phyloP scores from a whole-genome alignment of 495 filamentous ascomycete genomes.

The Aspergillus sclerotioniger region DNA sequence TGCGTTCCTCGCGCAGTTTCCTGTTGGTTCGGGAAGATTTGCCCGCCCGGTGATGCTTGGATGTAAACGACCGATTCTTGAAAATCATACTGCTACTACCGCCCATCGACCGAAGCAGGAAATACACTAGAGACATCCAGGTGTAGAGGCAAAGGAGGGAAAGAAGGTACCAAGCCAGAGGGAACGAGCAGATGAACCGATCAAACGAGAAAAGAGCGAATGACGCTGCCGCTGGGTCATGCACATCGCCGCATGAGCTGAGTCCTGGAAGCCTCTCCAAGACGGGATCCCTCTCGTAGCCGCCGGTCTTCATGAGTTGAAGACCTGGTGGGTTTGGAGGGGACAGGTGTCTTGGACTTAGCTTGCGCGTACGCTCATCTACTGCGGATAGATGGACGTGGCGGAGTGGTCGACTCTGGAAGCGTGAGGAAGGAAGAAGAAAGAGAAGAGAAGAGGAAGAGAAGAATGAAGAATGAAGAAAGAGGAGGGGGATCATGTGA shows the following conservation, averaged over 20 bases:
- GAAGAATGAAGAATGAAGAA: constrained; percentile 24
- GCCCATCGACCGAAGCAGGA: constrained; percentile 17
- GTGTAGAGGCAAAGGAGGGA: constrained; percentile 28
- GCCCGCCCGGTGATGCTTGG: constrained; percentile 65
- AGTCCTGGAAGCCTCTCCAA: constrained; percentile 4
- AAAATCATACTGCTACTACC: constrained; percentile 12
- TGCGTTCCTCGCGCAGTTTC: constrained; percentile 67
- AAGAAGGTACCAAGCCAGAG: constrained; percentile 21
- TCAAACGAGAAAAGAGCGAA: background rate
- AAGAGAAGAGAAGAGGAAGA: constrained; percentile 35
- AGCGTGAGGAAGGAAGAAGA: constrained; percentile 28
- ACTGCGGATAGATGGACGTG: background rate
- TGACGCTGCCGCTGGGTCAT: constrained; percentile 7
- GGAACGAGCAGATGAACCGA: constrained; percentile 1
- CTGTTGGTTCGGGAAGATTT: constrained; percentile 68
- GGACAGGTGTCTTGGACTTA: background rate
- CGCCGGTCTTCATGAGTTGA: background rate
- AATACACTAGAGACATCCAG: constrained; percentile 23
- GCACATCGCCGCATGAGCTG: constrained; percentile 1
- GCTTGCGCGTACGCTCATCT: constrained; percentile 6
- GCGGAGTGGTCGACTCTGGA: constrained; percentile 1
- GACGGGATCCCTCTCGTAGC: constrained; percentile 1
- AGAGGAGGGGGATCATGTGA: constrained; percentile 2
- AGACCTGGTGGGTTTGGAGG: background rate
- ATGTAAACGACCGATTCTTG: constrained; percentile 70